phyloP scores from a whole-genome alignment of 164 flowering plant species.

The Vitis rotundifolia region DNA sequence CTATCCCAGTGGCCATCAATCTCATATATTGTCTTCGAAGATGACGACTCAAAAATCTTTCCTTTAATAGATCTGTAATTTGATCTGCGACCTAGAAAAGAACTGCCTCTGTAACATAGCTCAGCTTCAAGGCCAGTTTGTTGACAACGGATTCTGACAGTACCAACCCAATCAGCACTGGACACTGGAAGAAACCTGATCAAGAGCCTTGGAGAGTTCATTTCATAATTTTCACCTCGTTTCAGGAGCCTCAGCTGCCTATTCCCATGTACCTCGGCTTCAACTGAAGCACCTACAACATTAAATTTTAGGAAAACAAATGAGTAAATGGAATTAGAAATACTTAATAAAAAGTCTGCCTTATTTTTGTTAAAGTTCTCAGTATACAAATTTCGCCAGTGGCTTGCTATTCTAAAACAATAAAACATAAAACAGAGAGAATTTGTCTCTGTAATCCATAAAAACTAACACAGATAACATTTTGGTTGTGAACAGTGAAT shows the following conservation, averaged over 20 bases:
- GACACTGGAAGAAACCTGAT: slow-evolving; percentile 74
- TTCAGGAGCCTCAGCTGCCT: slow-evolving; percentile 57
- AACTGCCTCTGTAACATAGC: slow-evolving; percentile 37
- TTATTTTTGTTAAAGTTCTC: no score
- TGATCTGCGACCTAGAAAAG: slow-evolving; percentile 48
- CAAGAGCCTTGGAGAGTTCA: slow-evolving; percentile 64
- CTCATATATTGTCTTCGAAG: slow-evolving; percentile 45
- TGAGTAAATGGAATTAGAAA: no score
- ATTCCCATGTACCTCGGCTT: slow-evolving; percentile 62
- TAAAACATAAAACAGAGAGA: no score
- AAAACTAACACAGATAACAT: no score
- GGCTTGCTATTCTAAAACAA: no score
- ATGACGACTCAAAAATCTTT: slow-evolving; percentile 51
- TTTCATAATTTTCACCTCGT: slow-evolving; percentile 63
- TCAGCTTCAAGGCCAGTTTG: slow-evolving; percentile 77
- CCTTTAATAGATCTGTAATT: slow-evolving; percentile 56
- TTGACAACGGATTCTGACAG: slow-evolving; percentile 50
- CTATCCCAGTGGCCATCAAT: slow-evolving; percentile 86
- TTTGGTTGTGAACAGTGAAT: no score
- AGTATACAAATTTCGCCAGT: no score
- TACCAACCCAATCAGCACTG: slow-evolving; percentile 67
- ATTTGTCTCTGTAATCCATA: no score
- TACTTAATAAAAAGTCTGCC: no score
- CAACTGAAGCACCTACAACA: slow-evolving; percentile 60
- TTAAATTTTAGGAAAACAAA: background rate